Evolutionary conservation across 805 yeast genomes (phyloP), one percentile per base, ranked within the genome.

Genomic region (Ogataea salicorniae): DNA sequence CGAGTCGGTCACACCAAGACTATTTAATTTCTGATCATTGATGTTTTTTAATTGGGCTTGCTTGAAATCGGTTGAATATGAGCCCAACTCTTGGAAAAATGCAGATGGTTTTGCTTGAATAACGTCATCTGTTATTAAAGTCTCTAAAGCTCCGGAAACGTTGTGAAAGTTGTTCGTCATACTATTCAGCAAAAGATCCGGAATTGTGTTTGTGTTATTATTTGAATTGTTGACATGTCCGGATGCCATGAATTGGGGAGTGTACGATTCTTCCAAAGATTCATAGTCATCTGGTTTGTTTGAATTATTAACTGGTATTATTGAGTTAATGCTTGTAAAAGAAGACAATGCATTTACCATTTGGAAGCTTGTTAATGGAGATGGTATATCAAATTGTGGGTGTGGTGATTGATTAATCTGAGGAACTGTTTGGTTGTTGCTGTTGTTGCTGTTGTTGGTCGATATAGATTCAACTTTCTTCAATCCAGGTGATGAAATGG

Each of bases 21-120:
- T 15, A 17, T 14, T 31, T 15, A 31, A 16, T 0, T 11, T 39
- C 4, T 14, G 8, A 23, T 26, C 23, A 15, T 35, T 22, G 20
- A 5, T 23, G 39, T 23, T 23, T n/a, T 23, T 42, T 18, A 26
- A 17, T 5, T 42, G 45, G 3, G 35, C 38, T 5, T 29, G 31
- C 34, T 34, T 39, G 14, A 39, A 41, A 33, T 41, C 29, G 3
- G 23, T 16, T 15, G 38, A 31, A 8, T 49, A 23, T 4, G 49
- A 23, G 31, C 45, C 53, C 6, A 58, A 34, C 23, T 58, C 61
- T 38, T 57, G 54, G 9, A 58, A 44, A 31, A 61, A 46, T 5
- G 49, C 43, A 50, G 57, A 49, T 6, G 62, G 52, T 23, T 51
- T 46, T n/a, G 40, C 42, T 40, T 53, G 57, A 16, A 48, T 16